Evolutionary conservation across 2,329 filamentous ascomycete species (phyloP).

Genomic region (Sarocladium oryzae): DNA sequence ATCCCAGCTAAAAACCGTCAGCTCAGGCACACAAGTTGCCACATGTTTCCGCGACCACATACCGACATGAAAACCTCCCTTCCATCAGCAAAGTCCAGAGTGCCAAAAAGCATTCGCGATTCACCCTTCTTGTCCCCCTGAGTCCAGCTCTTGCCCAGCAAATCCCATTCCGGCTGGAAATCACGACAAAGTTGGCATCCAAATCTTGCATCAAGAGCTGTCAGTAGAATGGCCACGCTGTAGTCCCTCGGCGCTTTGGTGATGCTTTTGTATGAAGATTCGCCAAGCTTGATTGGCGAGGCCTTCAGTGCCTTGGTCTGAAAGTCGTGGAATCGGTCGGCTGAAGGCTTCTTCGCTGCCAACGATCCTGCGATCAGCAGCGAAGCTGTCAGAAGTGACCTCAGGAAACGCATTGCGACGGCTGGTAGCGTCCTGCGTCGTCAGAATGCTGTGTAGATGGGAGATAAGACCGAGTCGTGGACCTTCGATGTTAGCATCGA

Average conservation of each 20-base stretch:
- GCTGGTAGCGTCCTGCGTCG: conserved; percentile 8
- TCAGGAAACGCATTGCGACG: conserved; percentile 61
- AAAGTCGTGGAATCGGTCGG: conserved; percentile 65
- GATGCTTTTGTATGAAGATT: conserved; percentile 67
- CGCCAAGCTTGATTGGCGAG: conserved; percentile 70
- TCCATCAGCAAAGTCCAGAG: conserved; percentile 82
- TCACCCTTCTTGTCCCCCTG: conserved; percentile 73
- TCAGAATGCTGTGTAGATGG: conserved; percentile 10
- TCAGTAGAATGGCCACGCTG: conserved; percentile 73
- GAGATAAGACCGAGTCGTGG: conserved; percentile 3
- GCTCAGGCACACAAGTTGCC: background rate
- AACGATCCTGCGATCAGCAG: conserved; percentile 54
- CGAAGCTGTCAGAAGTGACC: conserved; percentile 55
- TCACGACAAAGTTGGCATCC: conserved; percentile 82
- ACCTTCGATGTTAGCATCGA: conserved; percentile 6
- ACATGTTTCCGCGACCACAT: conserved; percentile 20
- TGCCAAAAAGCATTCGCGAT: conserved; percentile 70
- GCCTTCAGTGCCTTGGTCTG: conserved; percentile 59
- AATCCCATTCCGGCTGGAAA: conserved; percentile 90
- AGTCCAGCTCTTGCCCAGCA: conserved; percentile 79
- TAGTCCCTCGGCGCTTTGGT: conserved; percentile 78
- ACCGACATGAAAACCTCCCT: conserved; percentile 83
- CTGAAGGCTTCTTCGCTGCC: conserved; percentile 56
- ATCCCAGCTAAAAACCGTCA: conserved; percentile 58
- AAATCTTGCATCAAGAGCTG: conserved; percentile 75